These are phyloP conservation scores for Ganoderma lingzhi DNA, from an alignment of 1,284 basidiomycete species.

Conservation along the genomic window DNA sequence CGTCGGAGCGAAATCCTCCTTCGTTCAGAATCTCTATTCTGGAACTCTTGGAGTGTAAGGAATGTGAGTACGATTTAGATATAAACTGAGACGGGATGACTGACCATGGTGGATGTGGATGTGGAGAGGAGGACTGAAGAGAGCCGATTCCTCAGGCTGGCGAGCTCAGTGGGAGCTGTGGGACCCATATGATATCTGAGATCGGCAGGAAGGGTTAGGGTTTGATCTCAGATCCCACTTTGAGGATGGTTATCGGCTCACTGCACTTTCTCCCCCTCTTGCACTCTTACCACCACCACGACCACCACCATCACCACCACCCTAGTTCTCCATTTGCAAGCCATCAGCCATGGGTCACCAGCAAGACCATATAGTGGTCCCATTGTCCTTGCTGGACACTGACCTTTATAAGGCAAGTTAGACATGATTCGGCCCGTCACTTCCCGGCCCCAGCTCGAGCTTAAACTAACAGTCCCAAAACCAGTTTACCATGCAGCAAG, in stretches of 20 bases:
- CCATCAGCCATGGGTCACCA: neutral
- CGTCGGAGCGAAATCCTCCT: conserved; percentile 90
- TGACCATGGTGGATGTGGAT: conserved; percentile 24
- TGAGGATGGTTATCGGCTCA: conserved; percentile 18
- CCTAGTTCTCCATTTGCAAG: neutral
- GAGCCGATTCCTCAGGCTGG: neutral
- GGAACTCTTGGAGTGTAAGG: conserved; percentile 60
- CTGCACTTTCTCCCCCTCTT: neutral
- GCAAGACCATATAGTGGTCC: conserved; percentile 37
- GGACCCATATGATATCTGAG: conserved; percentile 14
- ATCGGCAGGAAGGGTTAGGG: conserved; percentile 21
- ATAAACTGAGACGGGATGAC: neutral
- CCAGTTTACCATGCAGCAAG: conserved; percentile 95
- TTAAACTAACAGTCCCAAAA: neutral
- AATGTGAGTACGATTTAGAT: neutral
- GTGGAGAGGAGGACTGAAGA: neutral
- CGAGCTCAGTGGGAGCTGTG: too few relatives aligned
- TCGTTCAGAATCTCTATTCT: conserved; percentile 91
- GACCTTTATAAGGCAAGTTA: conserved; percentile 90
- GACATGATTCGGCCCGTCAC: neutral
- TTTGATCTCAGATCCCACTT: neutral
- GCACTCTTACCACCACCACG: neutral
- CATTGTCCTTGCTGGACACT: conserved; percentile 87
- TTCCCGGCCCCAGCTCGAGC: neutral
- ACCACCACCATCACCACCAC: conserved; percentile 1